Conservation (phyloP, 768 basidiomycete species). For the Trametes cinnabarina region DNA sequence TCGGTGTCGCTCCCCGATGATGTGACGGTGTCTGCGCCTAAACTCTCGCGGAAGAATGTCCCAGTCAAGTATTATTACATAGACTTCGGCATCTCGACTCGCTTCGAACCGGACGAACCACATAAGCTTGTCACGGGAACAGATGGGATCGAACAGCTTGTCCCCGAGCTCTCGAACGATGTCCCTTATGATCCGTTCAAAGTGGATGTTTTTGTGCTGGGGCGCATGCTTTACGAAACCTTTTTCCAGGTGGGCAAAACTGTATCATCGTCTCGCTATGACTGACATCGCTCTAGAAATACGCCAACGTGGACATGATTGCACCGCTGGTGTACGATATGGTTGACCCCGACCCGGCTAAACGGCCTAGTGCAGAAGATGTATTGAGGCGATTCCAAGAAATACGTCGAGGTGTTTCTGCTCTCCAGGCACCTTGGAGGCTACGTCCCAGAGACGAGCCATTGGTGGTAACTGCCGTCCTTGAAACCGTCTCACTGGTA, state of each 20-base stretch:
- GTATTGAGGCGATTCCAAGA: not conserved
- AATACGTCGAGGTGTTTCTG: not conserved
- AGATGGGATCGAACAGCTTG: conserved; percentile 18
- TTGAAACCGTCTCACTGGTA: not conserved
- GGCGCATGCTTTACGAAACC: conserved; percentile 11
- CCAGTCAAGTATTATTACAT: conserved; percentile 27
- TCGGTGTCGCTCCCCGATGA: not conserved
- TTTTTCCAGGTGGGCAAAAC: conserved; percentile 10
- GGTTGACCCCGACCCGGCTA: not conserved
- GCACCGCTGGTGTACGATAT: not conserved
- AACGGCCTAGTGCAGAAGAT: conserved; percentile 9
- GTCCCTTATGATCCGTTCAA: conserved; percentile 28
- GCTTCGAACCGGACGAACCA: conserved; percentile 5
- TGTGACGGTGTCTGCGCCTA: not conserved
- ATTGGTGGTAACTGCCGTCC: not conserved
- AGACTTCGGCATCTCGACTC: conserved; percentile 29
- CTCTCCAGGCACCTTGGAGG: not conserved
- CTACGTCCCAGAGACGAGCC: not conserved
- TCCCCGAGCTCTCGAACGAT: conserved; percentile 23
- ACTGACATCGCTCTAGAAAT: conserved; percentile 2
- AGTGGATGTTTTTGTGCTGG: conserved; percentile 25
- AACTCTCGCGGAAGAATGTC: not conserved
- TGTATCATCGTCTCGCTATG: not conserved
- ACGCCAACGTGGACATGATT: conserved; percentile 5
- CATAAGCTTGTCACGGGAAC: conserved; percentile 15